phyloP scores from a whole-genome alignment of 2,329 filamentous ascomycete genomes.

The Microsporum ferrugineum region DNA sequence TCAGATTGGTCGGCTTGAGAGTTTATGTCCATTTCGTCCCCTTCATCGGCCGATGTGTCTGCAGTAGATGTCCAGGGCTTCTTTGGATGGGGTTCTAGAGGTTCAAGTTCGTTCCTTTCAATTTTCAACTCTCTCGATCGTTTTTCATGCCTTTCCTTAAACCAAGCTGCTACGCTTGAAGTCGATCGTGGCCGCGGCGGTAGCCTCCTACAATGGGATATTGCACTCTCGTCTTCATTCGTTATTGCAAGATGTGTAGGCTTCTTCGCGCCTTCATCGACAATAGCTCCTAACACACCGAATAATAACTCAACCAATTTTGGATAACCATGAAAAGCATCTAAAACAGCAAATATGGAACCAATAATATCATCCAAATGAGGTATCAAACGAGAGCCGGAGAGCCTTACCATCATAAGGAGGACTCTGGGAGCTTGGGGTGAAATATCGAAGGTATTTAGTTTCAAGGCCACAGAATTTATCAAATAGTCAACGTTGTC shows the following conservation, averaged over 20 bases:
- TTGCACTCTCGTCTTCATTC: conserved; percentile 15
- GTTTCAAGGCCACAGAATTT: conserved; percentile 75
- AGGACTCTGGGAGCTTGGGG: conserved; percentile 84
- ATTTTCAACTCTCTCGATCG: conserved; percentile 19
- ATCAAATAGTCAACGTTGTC: conserved; percentile 94
- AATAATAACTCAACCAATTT: conserved; percentile 77
- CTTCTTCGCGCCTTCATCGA: conserved; percentile 62
- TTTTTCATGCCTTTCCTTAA: conserved; percentile 26
- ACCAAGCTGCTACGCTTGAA: conserved; percentile 24
- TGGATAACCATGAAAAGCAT: conserved; percentile 89
- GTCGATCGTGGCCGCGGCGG: conserved; percentile 23
- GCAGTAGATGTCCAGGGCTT: conserved; percentile 18
- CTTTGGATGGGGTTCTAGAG: conserved; percentile 17
- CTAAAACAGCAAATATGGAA: conserved; percentile 84
- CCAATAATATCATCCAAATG: conserved; percentile 86
- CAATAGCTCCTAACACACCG: conserved; percentile 66
- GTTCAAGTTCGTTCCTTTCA: conserved; percentile 13
- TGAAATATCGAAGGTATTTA: conserved; percentile 86
- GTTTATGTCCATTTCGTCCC: conserved; percentile 12
- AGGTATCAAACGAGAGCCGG: conserved; percentile 68
- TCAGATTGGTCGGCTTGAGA: conserved; percentile 26
- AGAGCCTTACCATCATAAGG: conserved; percentile 84
- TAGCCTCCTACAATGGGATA: conserved; percentile 20
- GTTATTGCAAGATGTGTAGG: conserved; percentile 37
- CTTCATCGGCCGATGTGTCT: conserved; percentile 18